Evolutionary conservation across 345 rosid species (phyloP).

Genomic region (Eucalyptus camaldulensis): DNA sequence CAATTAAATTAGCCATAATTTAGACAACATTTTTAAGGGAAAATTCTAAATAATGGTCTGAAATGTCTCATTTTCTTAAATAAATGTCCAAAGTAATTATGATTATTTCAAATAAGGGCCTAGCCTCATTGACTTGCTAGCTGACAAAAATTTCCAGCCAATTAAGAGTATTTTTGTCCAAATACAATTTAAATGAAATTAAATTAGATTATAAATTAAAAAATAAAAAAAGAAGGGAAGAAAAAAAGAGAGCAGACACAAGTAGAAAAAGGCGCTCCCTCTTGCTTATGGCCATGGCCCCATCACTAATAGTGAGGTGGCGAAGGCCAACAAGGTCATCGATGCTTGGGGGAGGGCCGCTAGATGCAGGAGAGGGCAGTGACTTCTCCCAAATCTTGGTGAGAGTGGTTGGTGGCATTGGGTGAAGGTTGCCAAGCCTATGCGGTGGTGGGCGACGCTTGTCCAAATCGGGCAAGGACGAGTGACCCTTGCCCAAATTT

Average conservation of each 20-base stretch:
- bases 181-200: no score
- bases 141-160: accelerated
- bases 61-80: accelerated
- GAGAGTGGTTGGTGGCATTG: accelerated
- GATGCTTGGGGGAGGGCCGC: accelerated
- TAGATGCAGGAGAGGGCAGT: accelerated
- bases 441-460: accelerated
- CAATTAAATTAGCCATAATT: neutral
- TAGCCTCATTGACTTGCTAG: accelerated
- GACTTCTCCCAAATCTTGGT: accelerated
- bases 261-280: accelerated
- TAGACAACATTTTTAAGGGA: no score
- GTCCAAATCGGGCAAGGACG: accelerated
- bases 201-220: no score
- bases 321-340: accelerated
- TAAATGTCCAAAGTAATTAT: accelerated
- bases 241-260: accelerated
- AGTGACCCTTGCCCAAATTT: no score
- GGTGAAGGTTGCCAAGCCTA: accelerated
- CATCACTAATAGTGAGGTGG: accelerated
- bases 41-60: accelerated
- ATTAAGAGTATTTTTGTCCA: accelerated
- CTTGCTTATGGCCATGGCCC: accelerated
- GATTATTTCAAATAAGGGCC: accelerated
- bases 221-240: accelerated